Percentiles rank a stretch among this genome's conserved stretches.
Conservation (phyloP, 228 moss, liverwort and hornwort genomes). For the Sphagnum fallax region DNA sequence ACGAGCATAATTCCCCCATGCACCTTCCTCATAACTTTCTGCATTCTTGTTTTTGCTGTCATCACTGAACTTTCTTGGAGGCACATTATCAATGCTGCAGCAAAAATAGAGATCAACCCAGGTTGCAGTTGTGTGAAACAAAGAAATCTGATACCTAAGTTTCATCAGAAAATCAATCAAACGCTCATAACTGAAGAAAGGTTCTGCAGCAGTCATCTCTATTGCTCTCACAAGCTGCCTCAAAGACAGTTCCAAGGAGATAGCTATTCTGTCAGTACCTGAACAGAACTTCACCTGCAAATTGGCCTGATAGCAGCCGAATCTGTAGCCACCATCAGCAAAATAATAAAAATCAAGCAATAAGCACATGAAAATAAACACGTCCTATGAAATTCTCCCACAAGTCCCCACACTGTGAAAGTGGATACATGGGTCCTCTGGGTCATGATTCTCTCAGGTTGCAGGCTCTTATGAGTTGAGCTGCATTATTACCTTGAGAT, state of each 20-base stretch:
- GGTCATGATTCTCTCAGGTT: no score
- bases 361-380: not conserved
- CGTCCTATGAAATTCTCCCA: no score
- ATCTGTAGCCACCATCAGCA: constrained; percentile 33
- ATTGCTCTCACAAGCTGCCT: no score
- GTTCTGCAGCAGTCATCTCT: no score
- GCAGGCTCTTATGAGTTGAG: no score
- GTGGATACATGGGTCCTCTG: no score
- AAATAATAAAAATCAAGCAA: not conserved
- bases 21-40: constrained; percentile 39
- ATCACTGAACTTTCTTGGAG: constrained; percentile 31
- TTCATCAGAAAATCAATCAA: no score
- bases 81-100: constrained; percentile 69
- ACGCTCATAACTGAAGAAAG: no score
- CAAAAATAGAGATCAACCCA: constrained; percentile 1
- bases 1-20: constrained; percentile 93
- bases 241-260: not conserved
- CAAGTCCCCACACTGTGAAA: no score
- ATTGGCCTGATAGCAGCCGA: constrained; percentile 72
- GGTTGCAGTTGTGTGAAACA: no score
- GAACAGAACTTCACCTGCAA: constrained; percentile 70
- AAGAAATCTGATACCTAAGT: no score
- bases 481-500: constrained; percentile 30
- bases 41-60: constrained; percentile 5
- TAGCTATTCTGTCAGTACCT: constrained; percentile 29